These are phyloP conservation scores for Vigna unguiculata DNA, from an alignment of 306 rosid genomes.

Conservation along the genomic window DNA sequence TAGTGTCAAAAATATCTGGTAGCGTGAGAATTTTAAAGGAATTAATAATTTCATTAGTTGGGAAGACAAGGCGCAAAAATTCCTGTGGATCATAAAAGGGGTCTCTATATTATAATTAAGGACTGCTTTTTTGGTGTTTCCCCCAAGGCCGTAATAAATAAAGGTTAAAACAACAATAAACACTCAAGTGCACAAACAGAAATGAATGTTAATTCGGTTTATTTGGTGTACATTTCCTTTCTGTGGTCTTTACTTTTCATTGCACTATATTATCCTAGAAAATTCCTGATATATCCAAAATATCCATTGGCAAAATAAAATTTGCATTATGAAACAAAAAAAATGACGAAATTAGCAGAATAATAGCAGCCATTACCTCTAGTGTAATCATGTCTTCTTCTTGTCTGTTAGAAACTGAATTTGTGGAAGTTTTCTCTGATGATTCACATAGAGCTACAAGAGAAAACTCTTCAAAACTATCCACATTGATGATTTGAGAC, in stretches of 20 bases:
- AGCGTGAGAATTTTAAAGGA: not conserved
- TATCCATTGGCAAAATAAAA: conserved; percentile 21
- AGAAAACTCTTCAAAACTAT: conserved; percentile 59
- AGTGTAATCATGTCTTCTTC: conserved; percentile 57
- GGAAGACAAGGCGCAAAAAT: conserved; percentile 27
- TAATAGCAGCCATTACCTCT: conserved; percentile 63
- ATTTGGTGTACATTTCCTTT: not conserved
- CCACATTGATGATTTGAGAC: conserved; percentile 54
- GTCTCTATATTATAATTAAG: conserved; percentile 7
- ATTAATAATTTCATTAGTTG: not conserved
- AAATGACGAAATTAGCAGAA: conserved; percentile 31
- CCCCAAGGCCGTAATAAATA: not conserved
- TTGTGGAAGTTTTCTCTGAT: conserved; percentile 53
- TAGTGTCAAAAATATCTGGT: not conserved
- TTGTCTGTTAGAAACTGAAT: conserved; percentile 50
- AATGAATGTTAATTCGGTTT: not conserved
- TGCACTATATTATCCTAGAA: not conserved
- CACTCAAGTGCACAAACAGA: not conserved
- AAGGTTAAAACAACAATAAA: conserved; percentile 1
- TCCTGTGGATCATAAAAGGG: conserved; percentile 13
- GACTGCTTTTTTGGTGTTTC: conserved; percentile 5
- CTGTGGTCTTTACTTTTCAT: not conserved
- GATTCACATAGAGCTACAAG: conserved; percentile 54
- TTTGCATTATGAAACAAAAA: not conserved
- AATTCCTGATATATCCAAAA: conserved; percentile 2